Evolutionary conservation across 176 grass and related monocot genomes (phyloP), one percentile per base, ranked within the genome.

Genomic region (Carex parvula): DNA sequence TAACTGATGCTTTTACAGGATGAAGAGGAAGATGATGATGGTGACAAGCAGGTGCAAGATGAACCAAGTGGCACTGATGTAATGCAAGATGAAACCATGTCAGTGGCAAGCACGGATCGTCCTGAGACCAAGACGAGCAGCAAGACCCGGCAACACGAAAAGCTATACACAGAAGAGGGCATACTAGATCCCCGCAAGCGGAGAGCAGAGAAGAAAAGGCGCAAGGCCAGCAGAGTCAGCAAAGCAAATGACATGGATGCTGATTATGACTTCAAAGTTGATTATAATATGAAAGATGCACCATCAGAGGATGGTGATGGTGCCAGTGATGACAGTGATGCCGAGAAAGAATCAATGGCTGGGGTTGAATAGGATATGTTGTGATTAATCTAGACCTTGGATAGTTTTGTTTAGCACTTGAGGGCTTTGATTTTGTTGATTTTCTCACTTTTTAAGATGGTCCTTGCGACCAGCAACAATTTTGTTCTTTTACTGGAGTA

Each of bases 111-210:
- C 42, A 55, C 17, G 4, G 89, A 77, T 24, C 57, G 0, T 5
- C 68, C 81, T 73, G 89, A 89, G 84, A 62, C 75, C 37, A 90
- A 92, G 64, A 2, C 32, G 5, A 85, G 66, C 9, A 62, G 78
- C 35, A 79, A 39, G 11, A 86, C 63, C 64, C 85, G 76, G 14
- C 93, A 95, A 82, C 70, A 93, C 20, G 83, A 92, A 22, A 99
- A 94, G 77, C 21, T 99, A 42, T 94, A 99, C 70, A 86, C 91
- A 0, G 93, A 89, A 0, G 87, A 92, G 66, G 96, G 93, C 81
- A 95, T 99, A 68, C 75, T 95, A 1, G 88, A 99, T 62, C 96
- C 93, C 9, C 91, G 86, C 21, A 95, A 89, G 86, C 84, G 24
- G 58, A 95, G 91, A 83, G 88, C 89, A 8, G 86, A 91, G 53